Base-by-base conservation (phyloP, 768 basidiomycete genomes). In the Mycena floridula region DNA sequence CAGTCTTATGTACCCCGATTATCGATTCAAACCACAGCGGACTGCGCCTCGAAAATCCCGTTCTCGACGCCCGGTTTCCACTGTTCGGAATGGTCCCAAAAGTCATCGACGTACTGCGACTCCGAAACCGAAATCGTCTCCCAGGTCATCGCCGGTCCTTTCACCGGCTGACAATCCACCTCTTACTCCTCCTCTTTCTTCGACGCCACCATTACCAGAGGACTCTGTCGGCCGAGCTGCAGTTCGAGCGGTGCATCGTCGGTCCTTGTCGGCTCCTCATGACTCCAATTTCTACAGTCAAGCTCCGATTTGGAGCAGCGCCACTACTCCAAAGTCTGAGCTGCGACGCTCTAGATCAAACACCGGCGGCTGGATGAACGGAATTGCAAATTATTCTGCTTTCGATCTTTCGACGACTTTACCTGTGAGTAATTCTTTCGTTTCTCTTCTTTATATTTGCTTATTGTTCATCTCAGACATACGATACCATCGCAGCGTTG, bases 21-120 rank as follows among this genome's bases (percentile, higher is more conserved):
- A 86, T 59, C 74, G 73, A 40, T 87, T 77, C 57, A 68, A 73
- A 16, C 85, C 85, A 9, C 59, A 66, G 62, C 74, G 72, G 56
- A 65, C 66, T 27, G 32, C 22, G 36, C 28, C 35, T 32, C 40
- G 45, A 25, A 38, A 6, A 25, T n/a, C 11, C n/a, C 30, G 24
- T 12, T 37, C 20, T 32, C 48, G 43, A 13, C n/a, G n/a, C n/a
- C n/a, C n/a, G n/a, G n/a, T n/a, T n/a, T n/a, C n/a, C n/a, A n/a
- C n/a, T n/a, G n/a, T n/a, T n/a, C n/a, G n/a, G n/a, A n/a, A n/a
- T n/a, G n/a, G n/a, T n/a, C n/a, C n/a, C n/a, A n/a, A n/a, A n/a
- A n/a, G n/a, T n/a, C n/a, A n/a, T n/a, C n/a, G n/a, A n/a, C n/a
- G n/a, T n/a, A n/a, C n/a, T n/a, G n/a, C n/a, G n/a, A n/a, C n/a